A percentile compares a stretch with the other conserved stretches of the same genome.
Conservation (phyloP, 2,329 filamentous ascomycete species). For the Alternaria tenuissima region DNA sequence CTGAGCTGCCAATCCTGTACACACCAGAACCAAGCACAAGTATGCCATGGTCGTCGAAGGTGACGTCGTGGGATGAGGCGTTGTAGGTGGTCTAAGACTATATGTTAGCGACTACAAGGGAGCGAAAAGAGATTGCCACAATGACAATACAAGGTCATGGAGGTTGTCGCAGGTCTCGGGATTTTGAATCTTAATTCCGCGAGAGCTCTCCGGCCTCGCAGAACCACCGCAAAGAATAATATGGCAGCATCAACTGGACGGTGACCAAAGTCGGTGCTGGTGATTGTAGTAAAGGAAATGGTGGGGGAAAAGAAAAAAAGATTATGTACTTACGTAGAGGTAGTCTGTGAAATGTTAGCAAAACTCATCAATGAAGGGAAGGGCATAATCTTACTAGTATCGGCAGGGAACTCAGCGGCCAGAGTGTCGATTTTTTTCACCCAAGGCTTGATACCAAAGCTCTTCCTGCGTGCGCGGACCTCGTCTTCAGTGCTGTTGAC, state of each 20-base stretch:
- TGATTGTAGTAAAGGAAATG: no score
- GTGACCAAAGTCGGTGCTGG: no score
- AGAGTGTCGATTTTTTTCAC: slow-evolving; percentile 99
- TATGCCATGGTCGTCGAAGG: slow-evolving; percentile 89
- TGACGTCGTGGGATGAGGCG: slow-evolving; percentile 89
- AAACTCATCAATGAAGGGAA: no score
- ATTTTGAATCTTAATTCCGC: background rate
- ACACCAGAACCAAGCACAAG: slow-evolving; percentile 87
- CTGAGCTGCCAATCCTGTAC: slow-evolving; percentile 96
- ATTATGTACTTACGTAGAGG: no score
- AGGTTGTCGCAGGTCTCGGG: background rate
- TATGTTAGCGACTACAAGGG: slow-evolving; percentile 14
- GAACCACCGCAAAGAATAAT: background rate
- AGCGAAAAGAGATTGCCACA: background rate
- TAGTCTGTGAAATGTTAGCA: no score
- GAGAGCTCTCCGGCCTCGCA: background rate
- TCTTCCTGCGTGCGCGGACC: slow-evolving; percentile 82
- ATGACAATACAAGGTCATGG: background rate
- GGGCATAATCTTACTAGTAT: no score
- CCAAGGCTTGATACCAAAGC: slow-evolving; percentile 90
- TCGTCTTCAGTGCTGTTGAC: slow-evolving; percentile 88
- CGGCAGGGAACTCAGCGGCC: slow-evolving; percentile 71
- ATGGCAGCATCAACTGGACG: no score
- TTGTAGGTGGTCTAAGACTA: slow-evolving; percentile 95
- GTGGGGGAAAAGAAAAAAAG: no score